Conservation (phyloP, 2,329 filamentous ascomycete genomes). For the Diaporthe helianthi region DNA sequence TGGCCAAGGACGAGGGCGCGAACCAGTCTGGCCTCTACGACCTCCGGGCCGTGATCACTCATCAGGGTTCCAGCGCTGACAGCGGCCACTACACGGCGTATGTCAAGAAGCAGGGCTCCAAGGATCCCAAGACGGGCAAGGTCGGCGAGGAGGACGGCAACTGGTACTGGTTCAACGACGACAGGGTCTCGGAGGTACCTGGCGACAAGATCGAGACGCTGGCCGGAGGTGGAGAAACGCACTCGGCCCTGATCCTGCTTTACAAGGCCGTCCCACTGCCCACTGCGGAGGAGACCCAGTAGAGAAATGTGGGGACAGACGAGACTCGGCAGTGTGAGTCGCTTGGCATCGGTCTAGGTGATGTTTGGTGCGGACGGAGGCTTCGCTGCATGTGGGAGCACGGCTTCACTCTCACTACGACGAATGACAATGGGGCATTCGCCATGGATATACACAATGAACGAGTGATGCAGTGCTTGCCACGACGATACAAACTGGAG, state of each 20-base stretch:
- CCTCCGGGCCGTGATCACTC: conserved; percentile 90
- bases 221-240: conserved; percentile 86
- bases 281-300: conserved; percentile 55
- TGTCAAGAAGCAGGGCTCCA: conserved; percentile 84
- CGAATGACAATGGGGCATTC: not conserved
- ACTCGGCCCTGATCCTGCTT: conserved; percentile 81
- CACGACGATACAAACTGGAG: not conserved
- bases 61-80: conserved; percentile 95
- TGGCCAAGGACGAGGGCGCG: conserved; percentile 78
- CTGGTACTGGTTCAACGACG: conserved; percentile 99
- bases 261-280: conserved; percentile 79
- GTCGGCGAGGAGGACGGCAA: conserved; percentile 84
- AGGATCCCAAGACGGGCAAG: conserved; percentile 80
- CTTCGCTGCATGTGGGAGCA: not conserved
- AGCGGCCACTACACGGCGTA: conserved; percentile 98
- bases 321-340: not conserved
- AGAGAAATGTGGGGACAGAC: conserved; percentile 21
- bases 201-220: conserved; percentile 90
- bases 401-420: not conserved
- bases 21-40: conserved; percentile 97
- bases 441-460: not conserved
- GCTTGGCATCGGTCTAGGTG: too few species aligned
- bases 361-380: not conserved
- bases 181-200: conserved; percentile 92
- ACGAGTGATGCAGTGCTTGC: not conserved